These are phyloP conservation scores for Vigna radiata DNA, from an alignment of 306 rosid genomes.

Conservation along the genomic window DNA sequence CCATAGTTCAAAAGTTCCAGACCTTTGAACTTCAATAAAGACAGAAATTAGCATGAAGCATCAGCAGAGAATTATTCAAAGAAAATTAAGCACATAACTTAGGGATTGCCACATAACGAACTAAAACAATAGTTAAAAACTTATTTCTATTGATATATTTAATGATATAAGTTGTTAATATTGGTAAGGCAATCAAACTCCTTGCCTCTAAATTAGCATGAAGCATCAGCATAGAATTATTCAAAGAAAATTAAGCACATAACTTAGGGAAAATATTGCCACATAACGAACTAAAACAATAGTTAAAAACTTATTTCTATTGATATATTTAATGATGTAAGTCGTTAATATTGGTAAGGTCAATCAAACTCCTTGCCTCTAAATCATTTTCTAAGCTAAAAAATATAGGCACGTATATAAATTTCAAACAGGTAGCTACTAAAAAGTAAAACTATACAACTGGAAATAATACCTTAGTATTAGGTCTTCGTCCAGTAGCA, in stretches of 20 bases:
- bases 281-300: constrained; percentile 3
- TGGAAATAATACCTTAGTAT: constrained; percentile 71
- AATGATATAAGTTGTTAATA: not conserved
- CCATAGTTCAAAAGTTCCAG: constrained; percentile 18
- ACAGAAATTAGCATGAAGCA: constrained; percentile 28
- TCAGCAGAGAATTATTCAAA: constrained; percentile 3
- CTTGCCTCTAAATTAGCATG: constrained; percentile 6
- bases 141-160: not conserved
- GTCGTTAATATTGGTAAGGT: not conserved
- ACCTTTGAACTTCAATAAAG: constrained; percentile 24
- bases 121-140: not conserved
- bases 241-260: constrained; percentile 22
- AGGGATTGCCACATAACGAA: constrained; percentile 11
- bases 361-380: not conserved
- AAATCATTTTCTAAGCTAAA: constrained; percentile 23
- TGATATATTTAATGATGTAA: constrained; percentile 7
- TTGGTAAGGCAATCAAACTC: not conserved
- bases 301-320: not conserved
- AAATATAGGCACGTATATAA: not conserved
- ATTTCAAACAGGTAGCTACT: constrained; percentile 18
- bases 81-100: constrained; percentile 14
- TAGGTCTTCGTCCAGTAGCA: constrained; percentile 96
- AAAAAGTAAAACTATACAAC: not conserved
- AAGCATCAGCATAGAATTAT: not conserved
- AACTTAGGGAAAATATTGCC: not conserved